phyloP scores from a whole-genome alignment of 306 rosid species.

The Cicer yamashitae region DNA sequence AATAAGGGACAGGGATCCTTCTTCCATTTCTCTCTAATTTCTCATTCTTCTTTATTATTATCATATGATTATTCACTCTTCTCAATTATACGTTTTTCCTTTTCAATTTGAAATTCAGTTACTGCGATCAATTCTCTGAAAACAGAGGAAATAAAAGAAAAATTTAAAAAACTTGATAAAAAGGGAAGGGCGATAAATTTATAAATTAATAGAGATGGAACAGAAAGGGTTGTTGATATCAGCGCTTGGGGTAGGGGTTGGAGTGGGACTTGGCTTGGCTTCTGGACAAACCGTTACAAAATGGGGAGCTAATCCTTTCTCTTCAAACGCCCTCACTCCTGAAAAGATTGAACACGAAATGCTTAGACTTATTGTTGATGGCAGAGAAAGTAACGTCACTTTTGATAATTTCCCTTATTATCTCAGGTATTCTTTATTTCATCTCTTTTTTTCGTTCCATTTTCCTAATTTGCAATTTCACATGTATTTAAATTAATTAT shows the following conservation, averaged over 20 bases:
- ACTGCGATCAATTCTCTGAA: not conserved
- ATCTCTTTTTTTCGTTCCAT: not conserved
- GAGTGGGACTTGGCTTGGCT: constrained; percentile 80
- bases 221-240: constrained; percentile 64
- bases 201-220: constrained; percentile 54
- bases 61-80: not conserved
- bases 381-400: constrained; percentile 75
- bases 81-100: not conserved
- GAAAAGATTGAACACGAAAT: constrained; percentile 72
- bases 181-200: not conserved
- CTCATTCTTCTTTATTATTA: not conserved
- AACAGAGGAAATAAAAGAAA: not conserved
- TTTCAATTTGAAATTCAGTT: not conserved
- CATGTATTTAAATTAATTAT: not conserved
- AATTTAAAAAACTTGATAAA: no score
- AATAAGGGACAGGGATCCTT: not conserved
- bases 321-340: constrained; percentile 49
- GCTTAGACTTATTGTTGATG: constrained; percentile 65
- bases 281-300: constrained; percentile 57
- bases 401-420: constrained; percentile 81
- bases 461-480: not conserved
- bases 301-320: constrained; percentile 49
- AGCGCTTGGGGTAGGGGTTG: constrained; percentile 77
- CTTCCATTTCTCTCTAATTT: not conserved
- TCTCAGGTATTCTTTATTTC: constrained; percentile 56